A percentile compares a stretch with the other conserved stretches of the same genome.
Conservation (phyloP, 768 basidiomycete genomes). For the Kwoniella europaea region DNA sequence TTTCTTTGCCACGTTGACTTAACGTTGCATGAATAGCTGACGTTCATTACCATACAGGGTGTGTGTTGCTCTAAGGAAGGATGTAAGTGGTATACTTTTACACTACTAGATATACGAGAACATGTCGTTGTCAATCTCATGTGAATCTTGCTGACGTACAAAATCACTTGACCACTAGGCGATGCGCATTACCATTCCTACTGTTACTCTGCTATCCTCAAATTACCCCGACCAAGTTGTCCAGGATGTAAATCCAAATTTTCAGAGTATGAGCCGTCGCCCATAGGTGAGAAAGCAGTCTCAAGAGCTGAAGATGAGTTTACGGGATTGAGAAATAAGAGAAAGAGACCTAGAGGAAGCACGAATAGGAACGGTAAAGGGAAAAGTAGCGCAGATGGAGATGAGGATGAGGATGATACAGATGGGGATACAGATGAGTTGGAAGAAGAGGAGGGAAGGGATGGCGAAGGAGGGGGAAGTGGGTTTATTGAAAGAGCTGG, state of each 20-base stretch:
- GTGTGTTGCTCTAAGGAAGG: constrained; percentile 33
- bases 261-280: constrained; percentile 19
- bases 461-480: constrained; percentile 14
- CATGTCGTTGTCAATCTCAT: background rate
- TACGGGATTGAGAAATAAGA: constrained; percentile 16
- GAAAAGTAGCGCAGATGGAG: constrained; percentile 19
- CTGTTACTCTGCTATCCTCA: constrained; percentile 36
- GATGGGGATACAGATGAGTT: constrained; percentile 21
- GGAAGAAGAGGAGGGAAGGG: constrained; percentile 37
- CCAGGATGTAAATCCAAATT: constrained; percentile 37
- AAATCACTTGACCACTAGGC: constrained; percentile 24
- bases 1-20: background rate
- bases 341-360: constrained; percentile 21
- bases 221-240: constrained; percentile 31
- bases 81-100: constrained; percentile 22
- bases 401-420: constrained; percentile 29
- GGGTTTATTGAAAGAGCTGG: constrained; percentile 22
- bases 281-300: constrained; percentile 50
- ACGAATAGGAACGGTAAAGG: constrained; percentile 2
- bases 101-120: no score
- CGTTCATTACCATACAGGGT: constrained; percentile 29
- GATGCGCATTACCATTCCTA: constrained; percentile 43
- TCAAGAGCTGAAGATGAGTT: constrained; percentile 35
- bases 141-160: background rate
- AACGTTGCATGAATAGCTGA: background rate